These are phyloP conservation scores for Phytophthora hibernalis DNA, from an alignment of 352 stramenopile genomes.

Conservation along the genomic window DNA sequence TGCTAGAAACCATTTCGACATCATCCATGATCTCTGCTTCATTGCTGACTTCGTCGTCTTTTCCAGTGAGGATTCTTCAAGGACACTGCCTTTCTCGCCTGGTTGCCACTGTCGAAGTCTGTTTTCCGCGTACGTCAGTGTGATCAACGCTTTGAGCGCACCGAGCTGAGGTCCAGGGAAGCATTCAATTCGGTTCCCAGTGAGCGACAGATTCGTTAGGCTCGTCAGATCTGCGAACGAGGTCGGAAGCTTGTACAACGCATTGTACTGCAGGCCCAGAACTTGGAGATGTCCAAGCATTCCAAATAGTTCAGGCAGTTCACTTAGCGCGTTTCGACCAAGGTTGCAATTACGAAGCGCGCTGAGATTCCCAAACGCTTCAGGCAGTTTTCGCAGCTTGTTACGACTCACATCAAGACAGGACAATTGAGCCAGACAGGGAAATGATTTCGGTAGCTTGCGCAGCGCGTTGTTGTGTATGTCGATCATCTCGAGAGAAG, in stretches of 20 bases:
- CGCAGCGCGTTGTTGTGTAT: conserved; percentile 47
- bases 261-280: conserved; percentile 50
- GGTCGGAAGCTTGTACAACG: conserved; percentile 46
- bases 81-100: conserved; percentile 9
- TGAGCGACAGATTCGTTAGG: conserved; percentile 51
- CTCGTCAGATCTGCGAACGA: conserved; percentile 47
- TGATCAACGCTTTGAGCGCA: conserved; percentile 29
- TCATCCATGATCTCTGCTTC: background rate
- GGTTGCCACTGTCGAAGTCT: conserved; percentile 45
- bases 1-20: background rate
- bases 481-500: conserved; percentile 47
- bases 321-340: conserved; percentile 40
- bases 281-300: conserved; percentile 35
- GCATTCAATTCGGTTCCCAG: conserved; percentile 54
- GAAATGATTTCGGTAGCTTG: conserved; percentile 58
- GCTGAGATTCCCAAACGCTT: conserved; percentile 56
- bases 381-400: conserved; percentile 47
- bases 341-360: conserved; percentile 51
- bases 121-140: conserved; percentile 56
- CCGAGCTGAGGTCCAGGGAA: conserved; percentile 40
- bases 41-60: conserved; percentile 9
- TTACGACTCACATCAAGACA: conserved; percentile 56
- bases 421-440: conserved; percentile 43
- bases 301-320: conserved; percentile 54
- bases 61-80: conserved; percentile 16